Percentiles rank a stretch among this genome's conserved stretches.
These are phyloP conservation scores for Tolypocladium ophioglossoides DNA, from an alignment of 2,329 filamentous ascomycete genomes.

Conservation along the genomic window DNA sequence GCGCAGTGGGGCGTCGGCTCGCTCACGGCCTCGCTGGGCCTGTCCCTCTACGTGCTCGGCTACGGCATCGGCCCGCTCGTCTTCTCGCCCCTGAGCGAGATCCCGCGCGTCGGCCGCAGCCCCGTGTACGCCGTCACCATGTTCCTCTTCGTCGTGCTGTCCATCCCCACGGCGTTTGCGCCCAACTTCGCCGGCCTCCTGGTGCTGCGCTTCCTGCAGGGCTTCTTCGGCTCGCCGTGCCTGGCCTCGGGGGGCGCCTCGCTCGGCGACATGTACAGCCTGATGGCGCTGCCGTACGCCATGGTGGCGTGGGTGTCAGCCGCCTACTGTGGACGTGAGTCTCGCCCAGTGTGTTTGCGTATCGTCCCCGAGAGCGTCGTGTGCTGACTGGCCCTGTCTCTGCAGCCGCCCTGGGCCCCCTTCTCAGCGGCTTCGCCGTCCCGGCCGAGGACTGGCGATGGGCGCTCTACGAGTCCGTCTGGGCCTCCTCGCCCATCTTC, in stretches of 20 bases:
- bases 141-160: constrained; percentile 56
- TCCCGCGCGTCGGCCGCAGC: constrained; percentile 56
- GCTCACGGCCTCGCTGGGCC: constrained; percentile 42
- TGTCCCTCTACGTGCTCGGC: constrained; percentile 53
- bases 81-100: constrained; percentile 56
- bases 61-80: constrained; percentile 55
- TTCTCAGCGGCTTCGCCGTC: constrained; percentile 51
- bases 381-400: constrained; percentile 6
- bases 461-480: constrained; percentile 54
- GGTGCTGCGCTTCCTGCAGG: constrained; percentile 53
- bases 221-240: constrained; percentile 56
- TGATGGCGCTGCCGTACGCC: constrained; percentile 45
- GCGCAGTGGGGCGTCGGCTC: constrained; percentile 39
- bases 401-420: constrained; percentile 44
- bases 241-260: constrained; percentile 48
- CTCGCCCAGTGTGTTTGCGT: neutral
- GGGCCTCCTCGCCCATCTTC: constrained; percentile 47
- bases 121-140: constrained; percentile 59
- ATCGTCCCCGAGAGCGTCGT: neutral
- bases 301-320: constrained; percentile 49
- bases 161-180: constrained; percentile 52
- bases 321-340: constrained; percentile 35
- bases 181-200: constrained; percentile 53
- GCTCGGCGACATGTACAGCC: constrained; percentile 41
- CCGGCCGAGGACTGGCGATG: constrained; percentile 50